These are phyloP conservation scores for Aegilops speltoides DNA, from an alignment of 176 grass and related monocot species.

Conservation along the genomic window DNA sequence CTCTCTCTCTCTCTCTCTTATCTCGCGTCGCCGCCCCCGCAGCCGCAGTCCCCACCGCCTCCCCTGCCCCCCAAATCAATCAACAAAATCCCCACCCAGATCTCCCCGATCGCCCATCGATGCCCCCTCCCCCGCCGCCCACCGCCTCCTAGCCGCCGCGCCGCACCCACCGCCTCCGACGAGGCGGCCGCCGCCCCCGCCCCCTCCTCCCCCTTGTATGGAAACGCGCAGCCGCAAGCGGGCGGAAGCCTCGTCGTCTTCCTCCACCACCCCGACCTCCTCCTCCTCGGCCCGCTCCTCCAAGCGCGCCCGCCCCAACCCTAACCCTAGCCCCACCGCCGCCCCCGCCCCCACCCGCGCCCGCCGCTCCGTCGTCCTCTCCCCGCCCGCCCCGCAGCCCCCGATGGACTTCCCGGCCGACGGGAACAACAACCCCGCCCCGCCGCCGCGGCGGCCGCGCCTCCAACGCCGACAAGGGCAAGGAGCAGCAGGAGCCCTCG, in stretches of 20 bases:
- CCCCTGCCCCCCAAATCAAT: slow-evolving; percentile 1
- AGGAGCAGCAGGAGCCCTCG: slow-evolving; percentile 61
- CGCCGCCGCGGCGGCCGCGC: slow-evolving; percentile 51
- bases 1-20: neutral
- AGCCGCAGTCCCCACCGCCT: neutral
- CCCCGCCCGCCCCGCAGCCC: slow-evolving; percentile 1
- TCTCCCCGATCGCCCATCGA: slow-evolving; percentile 25
- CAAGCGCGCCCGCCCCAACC: slow-evolving; percentile 43
- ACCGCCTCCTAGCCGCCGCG: slow-evolving; percentile 12
- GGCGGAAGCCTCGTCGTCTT: slow-evolving; percentile 96
- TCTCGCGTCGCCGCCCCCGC: neutral
- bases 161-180: neutral
- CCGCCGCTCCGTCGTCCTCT: slow-evolving; percentile 32
- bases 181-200: slow-evolving; percentile 29
- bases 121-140: neutral
- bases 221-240: slow-evolving; percentile 98
- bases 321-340: slow-evolving; percentile 31
- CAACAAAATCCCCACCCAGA: slow-evolving; percentile 15
- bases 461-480: slow-evolving; percentile 58
- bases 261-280: slow-evolving; percentile 38
- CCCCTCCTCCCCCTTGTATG: slow-evolving; percentile 56
- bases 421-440: slow-evolving; percentile 21
- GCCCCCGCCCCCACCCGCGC: neutral
- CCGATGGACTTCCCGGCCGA: slow-evolving; percentile 58
- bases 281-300: slow-evolving; percentile 39